Evolutionary conservation across 257 asterid species (phyloP), one percentile per base, ranked within the genome.

Genomic region (Scutellaria galericulata): DNA sequence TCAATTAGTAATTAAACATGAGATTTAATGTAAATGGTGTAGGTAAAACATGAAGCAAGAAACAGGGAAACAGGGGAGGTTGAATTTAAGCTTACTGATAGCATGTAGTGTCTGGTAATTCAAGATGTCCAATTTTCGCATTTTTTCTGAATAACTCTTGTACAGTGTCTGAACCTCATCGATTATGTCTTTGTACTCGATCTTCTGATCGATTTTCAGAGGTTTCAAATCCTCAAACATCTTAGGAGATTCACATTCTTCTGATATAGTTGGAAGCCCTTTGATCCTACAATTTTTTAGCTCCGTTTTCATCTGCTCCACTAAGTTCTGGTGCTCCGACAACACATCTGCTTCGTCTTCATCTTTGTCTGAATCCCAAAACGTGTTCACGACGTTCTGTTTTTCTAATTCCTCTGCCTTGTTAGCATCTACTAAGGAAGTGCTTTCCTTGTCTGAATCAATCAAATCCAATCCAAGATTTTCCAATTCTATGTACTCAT

Each of bases 241-340:
- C 68, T 89, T 88, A 7, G 89, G 84, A 48, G 81, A 79, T 68
- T 89, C 96, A 11, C 75, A 82, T 31, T 94, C 97, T 79, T 94
- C 98, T 12, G 93, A 88, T 62, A 94, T 94, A 0, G 97, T 91
- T 0, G 99, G 97, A 54, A 94, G 95, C 37, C 97, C 88, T 75
- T 75, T 68, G 11, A 71, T 71, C 55, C 86, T 83, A 11, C 90
- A 83, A 51, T 79, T 82, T 66, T 84, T 94, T 72, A 86, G 83
- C 84, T 89, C 98, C 88, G 77, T 80, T 71, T 89, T 94, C 94
- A 94, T 89, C 41, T 91, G 97, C 39, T 85, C 79, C 1, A 94
- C 92, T 75, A 94, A 85, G 51, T 84, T 57, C 80, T 86, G 86
- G 50, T 94, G 97, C 68, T 91, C 89, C 48, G 67, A 60, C 72